Conservation (phyloP, 352 stramenopile genomes). For the Lagenidium sp. region DNA sequence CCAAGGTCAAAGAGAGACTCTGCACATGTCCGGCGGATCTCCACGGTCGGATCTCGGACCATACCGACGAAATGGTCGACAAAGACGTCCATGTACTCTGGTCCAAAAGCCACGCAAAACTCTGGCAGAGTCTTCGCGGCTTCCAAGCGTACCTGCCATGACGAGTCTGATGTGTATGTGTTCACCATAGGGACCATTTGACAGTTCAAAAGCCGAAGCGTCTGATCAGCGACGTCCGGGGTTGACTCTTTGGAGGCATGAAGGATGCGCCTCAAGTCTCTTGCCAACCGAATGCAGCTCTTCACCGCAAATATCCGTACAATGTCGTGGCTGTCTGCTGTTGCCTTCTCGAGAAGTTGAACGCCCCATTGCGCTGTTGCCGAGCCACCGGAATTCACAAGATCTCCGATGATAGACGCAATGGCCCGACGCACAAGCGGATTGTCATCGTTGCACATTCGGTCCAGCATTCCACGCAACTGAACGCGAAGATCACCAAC, state of each 20-base stretch:
- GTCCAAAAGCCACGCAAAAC: slow-evolving; percentile 72
- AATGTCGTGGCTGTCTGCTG: slow-evolving; percentile 79
- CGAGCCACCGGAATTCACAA: slow-evolving; percentile 44
- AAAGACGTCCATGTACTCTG: slow-evolving; percentile 76
- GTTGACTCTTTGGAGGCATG: slow-evolving; percentile 7
- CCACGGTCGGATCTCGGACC: slow-evolving; percentile 73
- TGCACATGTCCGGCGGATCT: slow-evolving; percentile 70
- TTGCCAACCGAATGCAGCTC: slow-evolving; percentile 64
- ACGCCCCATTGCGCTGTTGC: slow-evolving; percentile 58
- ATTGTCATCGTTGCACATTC: slow-evolving; percentile 83
- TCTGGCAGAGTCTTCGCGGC: slow-evolving; percentile 57
- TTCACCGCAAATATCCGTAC: slow-evolving; percentile 84
- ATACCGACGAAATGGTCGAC: slow-evolving; percentile 85
- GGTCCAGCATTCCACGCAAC: slow-evolving; percentile 80
- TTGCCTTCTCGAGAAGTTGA: slow-evolving; percentile 72
- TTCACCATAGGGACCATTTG: slow-evolving; percentile 86
- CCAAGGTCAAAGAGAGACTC: slow-evolving; percentile 58
- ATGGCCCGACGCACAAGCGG: slow-evolving; percentile 75
- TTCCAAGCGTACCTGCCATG: slow-evolving; percentile 82
- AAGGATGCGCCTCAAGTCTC: slow-evolving; percentile 44
- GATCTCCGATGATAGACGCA: slow-evolving; percentile 72
- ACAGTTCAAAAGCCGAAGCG: slow-evolving; percentile 57
- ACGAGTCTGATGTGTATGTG: slow-evolving; percentile 80
- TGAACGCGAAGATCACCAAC: slow-evolving; percentile 67
- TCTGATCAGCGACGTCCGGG: slow-evolving; percentile 16